Evolutionary conservation across 495 filamentous ascomycete species (phyloP).

Genomic region (Umbilicaria muhlenbergii): DNA sequence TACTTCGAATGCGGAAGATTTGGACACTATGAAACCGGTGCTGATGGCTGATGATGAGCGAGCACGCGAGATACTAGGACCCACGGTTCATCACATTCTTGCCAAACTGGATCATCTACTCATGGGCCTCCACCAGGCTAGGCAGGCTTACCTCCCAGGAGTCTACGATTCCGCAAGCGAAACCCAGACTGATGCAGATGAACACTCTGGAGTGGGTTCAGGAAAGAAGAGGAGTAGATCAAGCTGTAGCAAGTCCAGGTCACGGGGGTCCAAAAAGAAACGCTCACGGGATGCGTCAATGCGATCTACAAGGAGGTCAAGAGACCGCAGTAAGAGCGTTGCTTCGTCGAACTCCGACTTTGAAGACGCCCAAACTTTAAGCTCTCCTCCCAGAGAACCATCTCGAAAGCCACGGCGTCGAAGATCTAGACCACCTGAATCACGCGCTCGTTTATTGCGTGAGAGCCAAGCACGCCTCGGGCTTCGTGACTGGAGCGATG

Average conservation of each 20-base stretch:
- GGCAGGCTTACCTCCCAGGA: slow-evolving; percentile 24
- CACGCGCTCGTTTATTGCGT: slow-evolving; percentile 5
- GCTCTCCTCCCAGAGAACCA: too few species aligned
- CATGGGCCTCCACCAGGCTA: slow-evolving; percentile 45
- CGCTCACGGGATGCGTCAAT: not conserved
- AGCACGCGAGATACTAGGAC: slow-evolving; percentile 42
- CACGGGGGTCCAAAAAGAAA: not conserved
- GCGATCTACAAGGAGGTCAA: slow-evolving; percentile 16
- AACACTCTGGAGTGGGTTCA: slow-evolving; percentile 3
- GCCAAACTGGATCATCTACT: slow-evolving; percentile 49
- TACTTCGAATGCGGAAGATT: not conserved
- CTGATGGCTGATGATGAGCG: slow-evolving; percentile 46
- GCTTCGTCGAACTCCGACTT: slow-evolving; percentile 4
- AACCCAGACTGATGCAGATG: slow-evolving; percentile 12
- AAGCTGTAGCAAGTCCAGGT: not conserved
- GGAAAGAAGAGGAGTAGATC: not conserved
- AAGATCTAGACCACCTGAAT: slow-evolving; percentile 5
- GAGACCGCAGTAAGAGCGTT: slow-evolving; percentile 3
- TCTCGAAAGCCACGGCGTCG: not conserved
- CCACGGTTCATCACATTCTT: slow-evolving; percentile 48
- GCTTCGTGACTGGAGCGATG: slow-evolving; percentile 65
- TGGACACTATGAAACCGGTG: slow-evolving; percentile 19
- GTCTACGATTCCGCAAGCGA: slow-evolving; percentile 15
- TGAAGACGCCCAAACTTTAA: slow-evolving; percentile 1
- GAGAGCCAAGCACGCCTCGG: slow-evolving; percentile 17